Base-by-base conservation (phyloP, 1,284 basidiomycete species). In the Pholiota adiposa region DNA sequence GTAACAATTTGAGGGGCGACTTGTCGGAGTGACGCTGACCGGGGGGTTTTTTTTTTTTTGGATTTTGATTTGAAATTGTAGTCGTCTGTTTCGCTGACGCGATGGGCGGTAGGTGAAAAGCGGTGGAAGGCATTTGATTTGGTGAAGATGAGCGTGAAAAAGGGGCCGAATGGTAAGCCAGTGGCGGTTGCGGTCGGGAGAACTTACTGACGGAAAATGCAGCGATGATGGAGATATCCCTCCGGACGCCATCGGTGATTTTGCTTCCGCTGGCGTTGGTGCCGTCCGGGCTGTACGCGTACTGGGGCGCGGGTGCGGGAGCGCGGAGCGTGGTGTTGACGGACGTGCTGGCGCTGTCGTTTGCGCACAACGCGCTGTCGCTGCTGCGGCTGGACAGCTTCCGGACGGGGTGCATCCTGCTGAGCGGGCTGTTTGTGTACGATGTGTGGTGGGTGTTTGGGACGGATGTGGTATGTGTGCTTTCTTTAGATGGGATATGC, bases 361-460 rank as follows among this genome's bases (percentile, higher is more conserved):
- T 98, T 70, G 87, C 92, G 9, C 88, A 92, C 70, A 92, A 91
- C 64, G 90, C 94, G 1, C 79, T 99, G 56, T 84, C 87, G 23
- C 75, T 97, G 60, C 80, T 98, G 68, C 91, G 90, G 71, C 77
- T 99, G 40, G 97, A 99, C 75, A 92, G 91, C 18, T 97, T 98
- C 82, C 78, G 83, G 67, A 98, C 97, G 5, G 97, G 96, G 1
- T 83, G 83, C 55, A 86, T 96, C 58, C 83, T 99, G 14, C 81
- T 99, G 1, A 83, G 71, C 19, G 80, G 92, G 0, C 78, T 97
- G 29, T 94, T 97, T 76, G 61, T 96, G 27, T 98, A 97, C 72
- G 96, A 97, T 69, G 85, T 97, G 46, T 94, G 86, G 83, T 93
- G 89, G 92, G 94, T 94, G 16, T 93, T 92, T 71, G 89, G 89